Evolutionary conservation across 2,329 filamentous ascomycete species (phyloP).

Genomic region (Mollisiaceae sp.): DNA sequence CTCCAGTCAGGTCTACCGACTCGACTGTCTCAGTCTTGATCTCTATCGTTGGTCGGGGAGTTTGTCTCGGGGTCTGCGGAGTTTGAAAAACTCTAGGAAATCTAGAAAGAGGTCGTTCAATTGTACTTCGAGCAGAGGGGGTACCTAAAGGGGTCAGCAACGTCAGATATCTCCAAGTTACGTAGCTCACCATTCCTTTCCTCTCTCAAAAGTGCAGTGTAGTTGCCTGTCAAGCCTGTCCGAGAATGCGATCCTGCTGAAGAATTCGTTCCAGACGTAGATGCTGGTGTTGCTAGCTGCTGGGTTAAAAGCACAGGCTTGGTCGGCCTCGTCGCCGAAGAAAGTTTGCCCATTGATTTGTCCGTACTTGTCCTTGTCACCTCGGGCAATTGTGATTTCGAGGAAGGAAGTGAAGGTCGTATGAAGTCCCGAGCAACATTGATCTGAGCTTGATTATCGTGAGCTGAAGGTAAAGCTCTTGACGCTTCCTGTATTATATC

Average conservation of each 20-base stretch:
- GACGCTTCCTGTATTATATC: conserved; percentile 22
- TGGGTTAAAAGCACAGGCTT: conserved; percentile 39
- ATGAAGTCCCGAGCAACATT: conserved; percentile 35
- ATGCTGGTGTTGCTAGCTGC: conserved; percentile 42
- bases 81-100: conserved; percentile 29
- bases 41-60: conserved; percentile 28
- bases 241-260: conserved; percentile 31
- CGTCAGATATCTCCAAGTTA: not conserved
- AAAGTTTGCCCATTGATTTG: conserved; percentile 41
- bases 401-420: conserved; percentile 33
- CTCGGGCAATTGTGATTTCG: conserved; percentile 26
- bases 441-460: conserved; percentile 18
- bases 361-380: conserved; percentile 20
- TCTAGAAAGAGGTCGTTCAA: conserved; percentile 24
- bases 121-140: conserved; percentile 29
- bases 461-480: conserved; percentile 18
- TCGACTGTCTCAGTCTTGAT: conserved; percentile 34
- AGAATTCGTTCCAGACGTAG: conserved; percentile 31
- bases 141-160: conserved; percentile 32
- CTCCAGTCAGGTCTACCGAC: conserved; percentile 42
- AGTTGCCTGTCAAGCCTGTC: conserved; percentile 22
- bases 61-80: conserved; percentile 43
- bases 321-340: conserved; percentile 35
- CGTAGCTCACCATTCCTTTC: conserved; percentile 28
- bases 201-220: conserved; percentile 32